phyloP scores from a whole-genome alignment of 73 alveolate species.

The Strombidium stylifer region DNA sequence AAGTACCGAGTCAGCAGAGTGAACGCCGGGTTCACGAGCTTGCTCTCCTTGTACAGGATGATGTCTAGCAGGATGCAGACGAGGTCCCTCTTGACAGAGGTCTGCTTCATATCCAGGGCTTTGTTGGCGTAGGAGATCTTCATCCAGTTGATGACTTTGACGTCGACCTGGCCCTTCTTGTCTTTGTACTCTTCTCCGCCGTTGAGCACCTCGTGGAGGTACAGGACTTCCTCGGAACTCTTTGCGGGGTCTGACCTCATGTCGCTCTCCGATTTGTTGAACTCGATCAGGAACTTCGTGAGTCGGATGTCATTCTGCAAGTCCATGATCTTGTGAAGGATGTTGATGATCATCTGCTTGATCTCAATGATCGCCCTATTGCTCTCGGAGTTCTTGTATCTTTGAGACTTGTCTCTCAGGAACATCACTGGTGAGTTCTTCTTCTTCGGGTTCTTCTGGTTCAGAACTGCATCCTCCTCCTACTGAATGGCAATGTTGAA shows the following conservation, averaged over 20 bases:
- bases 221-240: background rate
- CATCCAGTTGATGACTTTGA: slow-evolving; percentile 23
- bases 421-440: background rate
- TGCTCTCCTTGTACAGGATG: slow-evolving; percentile 16
- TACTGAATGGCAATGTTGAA: background rate
- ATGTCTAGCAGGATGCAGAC: slow-evolving; percentile 45
- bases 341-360: slow-evolving; percentile 18
- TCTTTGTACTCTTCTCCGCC: slow-evolving; percentile 1
- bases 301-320: slow-evolving; percentile 34
- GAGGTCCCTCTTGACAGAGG: slow-evolving; percentile 34
- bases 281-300: slow-evolving; percentile 27
- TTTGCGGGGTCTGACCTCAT: background rate
- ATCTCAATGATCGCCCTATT: slow-evolving; percentile 20
- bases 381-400: slow-evolving; percentile 43
- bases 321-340: slow-evolving; percentile 25
- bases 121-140: slow-evolving; percentile 15
- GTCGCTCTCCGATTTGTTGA: slow-evolving; percentile 5
- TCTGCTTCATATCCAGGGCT: slow-evolving; percentile 34
- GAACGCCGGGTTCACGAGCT: slow-evolving; percentile 27
- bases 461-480: background rate
- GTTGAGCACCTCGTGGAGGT: slow-evolving; percentile 7
- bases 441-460: slow-evolving; percentile 2
- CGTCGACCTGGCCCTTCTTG: background rate
- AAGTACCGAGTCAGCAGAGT: slow-evolving; percentile 28
- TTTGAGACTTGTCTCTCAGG: slow-evolving; percentile 1